phyloP scores from a whole-genome alignment of 1,284 basidiomycete species.

The Leccinum subrobustum region DNA sequence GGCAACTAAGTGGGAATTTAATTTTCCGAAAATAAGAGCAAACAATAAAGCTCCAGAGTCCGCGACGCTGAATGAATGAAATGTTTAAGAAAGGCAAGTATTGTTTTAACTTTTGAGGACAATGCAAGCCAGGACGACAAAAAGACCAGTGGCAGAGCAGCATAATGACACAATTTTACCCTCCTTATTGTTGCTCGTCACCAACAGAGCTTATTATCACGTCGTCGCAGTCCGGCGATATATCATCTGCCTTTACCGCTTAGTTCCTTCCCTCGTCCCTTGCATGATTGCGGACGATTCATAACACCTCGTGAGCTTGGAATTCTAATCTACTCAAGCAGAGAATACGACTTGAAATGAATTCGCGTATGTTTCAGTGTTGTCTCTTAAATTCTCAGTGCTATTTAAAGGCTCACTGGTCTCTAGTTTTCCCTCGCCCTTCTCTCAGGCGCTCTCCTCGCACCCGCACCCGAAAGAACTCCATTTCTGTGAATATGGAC shows the following conservation, averaged over 20 bases:
- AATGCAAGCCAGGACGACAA: conserved; percentile 28
- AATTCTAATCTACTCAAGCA: background rate
- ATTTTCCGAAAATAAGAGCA: conserved; percentile 9
- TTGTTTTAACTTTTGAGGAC: conserved; percentile 26
- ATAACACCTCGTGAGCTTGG: background rate
- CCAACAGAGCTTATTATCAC: conserved; percentile 8
- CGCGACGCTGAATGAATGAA: conserved; percentile 25
- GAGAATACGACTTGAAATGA: conserved; percentile 21
- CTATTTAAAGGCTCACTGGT: conserved; percentile 2
- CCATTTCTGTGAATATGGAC: conserved; percentile 11
- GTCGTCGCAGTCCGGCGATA: conserved; percentile 9
- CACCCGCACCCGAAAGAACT: conserved; percentile 23
- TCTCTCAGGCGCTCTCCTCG: conserved; percentile 29
- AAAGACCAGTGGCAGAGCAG: conserved; percentile 14
- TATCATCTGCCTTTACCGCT: background rate
- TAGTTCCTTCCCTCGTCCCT: conserved; percentile 1
- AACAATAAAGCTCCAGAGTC: conserved; percentile 19
- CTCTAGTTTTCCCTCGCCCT: conserved; percentile 21
- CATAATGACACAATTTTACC: conserved; percentile 6
- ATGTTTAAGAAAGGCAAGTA: conserved; percentile 16
- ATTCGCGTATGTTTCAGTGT: conserved; percentile 16
- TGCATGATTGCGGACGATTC: conserved; percentile 4
- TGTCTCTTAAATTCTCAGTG: background rate
- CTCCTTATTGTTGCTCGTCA: conserved; percentile 19
- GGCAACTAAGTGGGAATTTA: background rate